Percentiles rank a stretch among this genome's conserved stretches.
These are phyloP conservation scores for Parietichytrium sp. DNA, from an alignment of 108 stramenopile species.

Conservation along the genomic window DNA sequence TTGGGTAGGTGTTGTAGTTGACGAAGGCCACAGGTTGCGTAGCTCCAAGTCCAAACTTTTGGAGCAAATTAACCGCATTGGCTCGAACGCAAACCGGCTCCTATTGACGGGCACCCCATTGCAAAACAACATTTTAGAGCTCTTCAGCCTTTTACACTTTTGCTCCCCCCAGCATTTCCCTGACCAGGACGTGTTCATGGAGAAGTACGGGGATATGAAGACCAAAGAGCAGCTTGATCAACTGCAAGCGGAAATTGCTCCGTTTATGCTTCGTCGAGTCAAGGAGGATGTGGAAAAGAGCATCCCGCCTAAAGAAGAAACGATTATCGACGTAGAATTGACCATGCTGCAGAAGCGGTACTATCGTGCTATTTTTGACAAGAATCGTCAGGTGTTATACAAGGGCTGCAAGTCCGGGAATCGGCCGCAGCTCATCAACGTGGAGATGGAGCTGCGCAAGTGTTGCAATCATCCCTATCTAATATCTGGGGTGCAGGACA, in stretches of 20 bases:
- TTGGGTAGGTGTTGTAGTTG: constrained; percentile 59
- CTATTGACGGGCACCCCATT: constrained; percentile 98
- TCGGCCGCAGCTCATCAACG: constrained; percentile 89
- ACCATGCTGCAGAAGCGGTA: constrained; percentile 97
- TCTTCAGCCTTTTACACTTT: constrained; percentile 95
- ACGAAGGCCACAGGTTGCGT: constrained; percentile 70
- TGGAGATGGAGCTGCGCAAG: constrained; percentile 98
- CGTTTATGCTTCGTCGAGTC: constrained; percentile 91
- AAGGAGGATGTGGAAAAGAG: constrained; percentile 97
- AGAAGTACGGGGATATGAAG: constrained; percentile 82
- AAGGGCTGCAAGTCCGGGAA: constrained; percentile 60
- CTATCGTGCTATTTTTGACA: constrained; percentile 96
- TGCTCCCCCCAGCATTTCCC: constrained; percentile 89
- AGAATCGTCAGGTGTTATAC: constrained; percentile 90
- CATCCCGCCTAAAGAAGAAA: constrained; percentile 97
- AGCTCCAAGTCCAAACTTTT: constrained; percentile 87
- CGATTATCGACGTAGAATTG: constrained; percentile 97
- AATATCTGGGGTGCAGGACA: constrained; percentile 85
- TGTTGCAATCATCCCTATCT: constrained; percentile 99
- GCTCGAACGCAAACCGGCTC: constrained; percentile 78
- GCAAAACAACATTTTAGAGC: constrained; percentile 93
- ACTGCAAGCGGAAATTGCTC: constrained; percentile 84
- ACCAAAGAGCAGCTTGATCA: constrained; percentile 84
- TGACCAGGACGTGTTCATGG: constrained; percentile 81
- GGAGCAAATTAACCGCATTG: constrained; percentile 89